Conservation (phyloP, 495 filamentous ascomycete genomes). For the Xylaria venustula region DNA sequence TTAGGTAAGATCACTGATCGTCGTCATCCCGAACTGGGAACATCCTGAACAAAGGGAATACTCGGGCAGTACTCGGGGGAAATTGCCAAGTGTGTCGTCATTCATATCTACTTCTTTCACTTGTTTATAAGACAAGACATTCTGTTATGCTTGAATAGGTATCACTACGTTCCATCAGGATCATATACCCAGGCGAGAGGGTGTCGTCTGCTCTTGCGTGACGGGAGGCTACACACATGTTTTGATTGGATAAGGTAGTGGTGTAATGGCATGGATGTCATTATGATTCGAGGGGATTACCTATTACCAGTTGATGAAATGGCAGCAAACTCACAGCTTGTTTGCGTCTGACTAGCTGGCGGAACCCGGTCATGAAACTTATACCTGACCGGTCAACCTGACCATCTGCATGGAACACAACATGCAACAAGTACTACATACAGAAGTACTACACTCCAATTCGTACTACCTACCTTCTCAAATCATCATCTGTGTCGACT, state of each 20-base stretch:
- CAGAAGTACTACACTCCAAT: too few relatives aligned
- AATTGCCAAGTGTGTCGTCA: background rate
- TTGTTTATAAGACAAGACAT: too few relatives aligned
- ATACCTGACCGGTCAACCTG: background rate
- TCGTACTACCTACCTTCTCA: conserved; percentile 7
- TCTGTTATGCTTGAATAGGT: background rate
- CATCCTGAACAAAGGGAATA: background rate
- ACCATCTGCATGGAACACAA: background rate
- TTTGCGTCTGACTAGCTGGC: background rate
- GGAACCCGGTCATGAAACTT: background rate
- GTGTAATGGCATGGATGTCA: background rate
- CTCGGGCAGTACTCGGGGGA: background rate
- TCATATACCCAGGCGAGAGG: background rate
- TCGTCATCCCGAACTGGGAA: background rate
- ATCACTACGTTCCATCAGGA: conserved; percentile 1
- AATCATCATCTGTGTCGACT: background rate
- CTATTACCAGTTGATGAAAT: background rate
- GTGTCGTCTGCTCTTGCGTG: background rate
- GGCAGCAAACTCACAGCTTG: background rate
- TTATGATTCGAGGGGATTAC: background rate
- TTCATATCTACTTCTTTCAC: too few relatives aligned
- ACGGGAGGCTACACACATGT: background rate
- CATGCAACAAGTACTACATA: too few relatives aligned
- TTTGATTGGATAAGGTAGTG: background rate
- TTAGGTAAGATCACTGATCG: background rate